Evolutionary conservation across 257 asterid species (phyloP).

Genomic region (Verbena officinalis): DNA sequence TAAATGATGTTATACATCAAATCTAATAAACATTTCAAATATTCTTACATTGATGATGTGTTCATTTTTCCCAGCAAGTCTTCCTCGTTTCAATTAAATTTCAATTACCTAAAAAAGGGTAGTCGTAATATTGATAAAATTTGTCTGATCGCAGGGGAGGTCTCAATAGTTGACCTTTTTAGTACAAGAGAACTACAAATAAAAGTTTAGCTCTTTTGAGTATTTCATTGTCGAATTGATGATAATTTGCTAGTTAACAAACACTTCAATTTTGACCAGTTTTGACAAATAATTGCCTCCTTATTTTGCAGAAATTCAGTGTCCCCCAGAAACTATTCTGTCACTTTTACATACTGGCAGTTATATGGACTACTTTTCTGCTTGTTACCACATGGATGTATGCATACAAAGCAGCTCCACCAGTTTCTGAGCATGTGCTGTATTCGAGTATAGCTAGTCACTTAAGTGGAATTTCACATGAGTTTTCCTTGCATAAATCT

Average conservation of each 20-base stretch:
- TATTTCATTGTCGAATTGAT: background rate
- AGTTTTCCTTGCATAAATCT: conserved; percentile 41
- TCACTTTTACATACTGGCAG: conserved; percentile 78
- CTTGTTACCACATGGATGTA: conserved; percentile 71
- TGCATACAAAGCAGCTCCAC: conserved; percentile 51
- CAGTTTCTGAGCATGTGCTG: conserved; percentile 44
- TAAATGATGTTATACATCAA: too few species aligned
- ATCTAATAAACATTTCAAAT: too few species aligned
- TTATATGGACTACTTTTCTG: conserved; percentile 68
- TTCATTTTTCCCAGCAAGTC: too few species aligned
- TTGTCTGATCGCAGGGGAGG: too few species aligned
- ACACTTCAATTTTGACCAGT: conserved; percentile 1
- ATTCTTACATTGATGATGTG: too few species aligned
- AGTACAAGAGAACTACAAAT: too few species aligned
- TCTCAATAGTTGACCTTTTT: too few species aligned
- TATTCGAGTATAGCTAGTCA: conserved; percentile 67
- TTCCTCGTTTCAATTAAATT: too few species aligned
- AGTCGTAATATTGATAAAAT: too few species aligned
- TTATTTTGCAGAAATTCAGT: conserved; percentile 59
- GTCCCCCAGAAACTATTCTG: conserved; percentile 81
- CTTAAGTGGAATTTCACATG: conserved; percentile 65
- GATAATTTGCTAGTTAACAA: background rate
- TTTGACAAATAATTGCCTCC: background rate
- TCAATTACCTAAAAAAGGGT: too few species aligned
- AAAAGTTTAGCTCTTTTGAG: background rate